A percentile compares a stretch with the other conserved stretches of the same genome.
phyloP scores from a whole-genome alignment of 805 yeast species.

The Starmerella apicola region DNA sequence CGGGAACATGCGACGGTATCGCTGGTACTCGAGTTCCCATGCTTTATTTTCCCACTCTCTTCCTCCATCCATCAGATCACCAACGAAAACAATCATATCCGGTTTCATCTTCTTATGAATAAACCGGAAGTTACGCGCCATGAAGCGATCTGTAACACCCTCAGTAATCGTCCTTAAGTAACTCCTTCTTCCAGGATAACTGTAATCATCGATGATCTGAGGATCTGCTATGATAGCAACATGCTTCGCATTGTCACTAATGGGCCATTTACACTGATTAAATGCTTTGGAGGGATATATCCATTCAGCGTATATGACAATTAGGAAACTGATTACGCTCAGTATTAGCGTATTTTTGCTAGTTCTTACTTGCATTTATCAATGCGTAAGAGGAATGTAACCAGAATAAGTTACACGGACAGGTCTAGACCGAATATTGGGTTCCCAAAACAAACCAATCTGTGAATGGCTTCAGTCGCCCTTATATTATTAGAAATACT shows the following conservation, averaged over 20 bases:
- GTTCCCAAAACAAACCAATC: too few species aligned
- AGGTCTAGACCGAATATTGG: too few species aligned
- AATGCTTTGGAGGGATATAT: constrained; percentile 36
- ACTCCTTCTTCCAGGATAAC: constrained; percentile 63
- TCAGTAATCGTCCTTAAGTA: constrained; percentile 43
- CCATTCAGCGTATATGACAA: constrained; percentile 45
- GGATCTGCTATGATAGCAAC: constrained; percentile 80
- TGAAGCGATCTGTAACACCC: constrained; percentile 60
- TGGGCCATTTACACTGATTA: constrained; percentile 44
- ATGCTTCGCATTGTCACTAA: constrained; percentile 12
- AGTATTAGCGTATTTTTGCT: constrained; percentile 1
- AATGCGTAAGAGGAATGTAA: too few species aligned
- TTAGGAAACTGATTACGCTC: constrained; percentile 28
- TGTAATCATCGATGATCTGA: constrained; percentile 76
- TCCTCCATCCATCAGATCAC: constrained; percentile 93
- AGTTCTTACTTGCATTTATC: constrained; percentile 6
- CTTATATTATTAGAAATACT: too few species aligned
- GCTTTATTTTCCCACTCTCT: constrained; percentile 61
- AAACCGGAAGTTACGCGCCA: constrained; percentile 58
- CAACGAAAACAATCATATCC: constrained; percentile 64
- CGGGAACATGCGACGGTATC: constrained; percentile 62
- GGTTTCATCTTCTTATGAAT: constrained; percentile 53
- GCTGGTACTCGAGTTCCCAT: constrained; percentile 57
- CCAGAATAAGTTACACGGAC: too few species aligned
- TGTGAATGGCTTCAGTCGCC: too few species aligned